Percentiles rank a stretch among this genome's conserved stretches.
phyloP scores from a whole-genome alignment of 371 early-diverging fungal genomes.

The Paramicrosporidium saccamoebae region DNA sequence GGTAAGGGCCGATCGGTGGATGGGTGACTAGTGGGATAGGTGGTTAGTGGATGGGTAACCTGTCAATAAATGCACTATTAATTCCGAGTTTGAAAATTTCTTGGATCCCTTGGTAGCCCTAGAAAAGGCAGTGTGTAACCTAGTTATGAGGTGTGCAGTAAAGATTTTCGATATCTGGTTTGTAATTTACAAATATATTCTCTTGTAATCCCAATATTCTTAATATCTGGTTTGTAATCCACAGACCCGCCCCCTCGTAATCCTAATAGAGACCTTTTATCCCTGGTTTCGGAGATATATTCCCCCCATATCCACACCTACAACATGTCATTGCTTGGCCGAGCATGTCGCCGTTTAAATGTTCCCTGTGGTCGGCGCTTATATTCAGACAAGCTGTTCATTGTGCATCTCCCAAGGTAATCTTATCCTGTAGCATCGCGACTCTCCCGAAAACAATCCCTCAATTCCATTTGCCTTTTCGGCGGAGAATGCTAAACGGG shows the following conservation, averaged over 20 bases:
- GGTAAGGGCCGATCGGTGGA: too few relatives aligned
- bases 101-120: too few relatives aligned
- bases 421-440: constrained; percentile 24
- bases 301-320: too few relatives aligned
- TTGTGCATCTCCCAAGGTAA: too few relatives aligned
- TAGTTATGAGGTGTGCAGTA: constrained; percentile 2
- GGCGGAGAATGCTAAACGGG: constrained; percentile 35
- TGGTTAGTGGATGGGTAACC: constrained; percentile 1
- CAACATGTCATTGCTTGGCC: constrained; percentile 2
- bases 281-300: constrained; percentile 3
- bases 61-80: too few relatives aligned
- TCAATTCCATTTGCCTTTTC: constrained; percentile 52
- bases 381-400: constrained; percentile 2
- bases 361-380: constrained; percentile 5
- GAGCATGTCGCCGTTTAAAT: constrained; percentile 1
- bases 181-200: constrained; percentile 2
- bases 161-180: constrained; percentile 1
- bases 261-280: constrained; percentile 4
- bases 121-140: constrained; percentile 6
- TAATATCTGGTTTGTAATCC: constrained; percentile 2
- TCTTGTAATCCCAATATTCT: constrained; percentile 1
- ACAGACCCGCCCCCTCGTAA: constrained; percentile 5
- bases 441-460: constrained; percentile 63
- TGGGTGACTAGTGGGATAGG: too few relatives aligned
- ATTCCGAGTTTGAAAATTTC: too few relatives aligned